Conservation (phyloP, 768 basidiomycete species). For the Suillus subaureus region DNA sequence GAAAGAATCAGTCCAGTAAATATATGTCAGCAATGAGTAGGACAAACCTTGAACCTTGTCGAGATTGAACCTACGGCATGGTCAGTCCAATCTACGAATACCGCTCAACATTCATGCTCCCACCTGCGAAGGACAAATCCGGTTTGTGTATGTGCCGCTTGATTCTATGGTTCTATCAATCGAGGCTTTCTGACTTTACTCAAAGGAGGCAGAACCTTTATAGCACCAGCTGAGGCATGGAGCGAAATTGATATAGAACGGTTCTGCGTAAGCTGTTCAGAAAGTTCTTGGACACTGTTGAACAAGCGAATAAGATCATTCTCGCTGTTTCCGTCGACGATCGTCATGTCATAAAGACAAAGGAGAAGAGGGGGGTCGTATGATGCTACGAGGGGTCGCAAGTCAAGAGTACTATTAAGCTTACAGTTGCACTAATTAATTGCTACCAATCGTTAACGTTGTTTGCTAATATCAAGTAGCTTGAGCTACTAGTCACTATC, state of each 20-base stretch:
- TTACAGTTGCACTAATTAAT: neutral
- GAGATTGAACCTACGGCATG: conserved; percentile 68
- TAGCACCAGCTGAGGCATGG: conserved; percentile 69
- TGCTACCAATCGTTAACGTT: too few relatives aligned
- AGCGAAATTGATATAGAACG: conserved; percentile 69
- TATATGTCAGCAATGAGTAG: neutral
- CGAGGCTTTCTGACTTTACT: neutral
- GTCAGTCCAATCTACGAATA: neutral
- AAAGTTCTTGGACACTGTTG: conserved; percentile 73
- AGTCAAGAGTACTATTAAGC: neutral
- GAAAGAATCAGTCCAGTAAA: conserved; percentile 6
- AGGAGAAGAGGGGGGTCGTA: neutral
- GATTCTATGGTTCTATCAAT: conserved; percentile 50
- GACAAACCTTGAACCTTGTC: conserved; percentile 79
- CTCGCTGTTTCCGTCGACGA: conserved; percentile 55
- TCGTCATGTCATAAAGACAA: conserved; percentile 44
- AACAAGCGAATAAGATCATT: conserved; percentile 65
- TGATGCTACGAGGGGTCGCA: neutral
- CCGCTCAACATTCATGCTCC: conserved; percentile 24
- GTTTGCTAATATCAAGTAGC: too few relatives aligned
- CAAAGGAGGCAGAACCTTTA: conserved; percentile 63
- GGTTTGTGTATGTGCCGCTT: conserved; percentile 87
- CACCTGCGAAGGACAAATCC: conserved; percentile 89
- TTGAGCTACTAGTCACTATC: too few relatives aligned
- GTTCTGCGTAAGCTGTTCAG: conserved; percentile 83